phyloP scores from a whole-genome alignment of 768 basidiomycete species.

The Lactarius sanguifluus region DNA sequence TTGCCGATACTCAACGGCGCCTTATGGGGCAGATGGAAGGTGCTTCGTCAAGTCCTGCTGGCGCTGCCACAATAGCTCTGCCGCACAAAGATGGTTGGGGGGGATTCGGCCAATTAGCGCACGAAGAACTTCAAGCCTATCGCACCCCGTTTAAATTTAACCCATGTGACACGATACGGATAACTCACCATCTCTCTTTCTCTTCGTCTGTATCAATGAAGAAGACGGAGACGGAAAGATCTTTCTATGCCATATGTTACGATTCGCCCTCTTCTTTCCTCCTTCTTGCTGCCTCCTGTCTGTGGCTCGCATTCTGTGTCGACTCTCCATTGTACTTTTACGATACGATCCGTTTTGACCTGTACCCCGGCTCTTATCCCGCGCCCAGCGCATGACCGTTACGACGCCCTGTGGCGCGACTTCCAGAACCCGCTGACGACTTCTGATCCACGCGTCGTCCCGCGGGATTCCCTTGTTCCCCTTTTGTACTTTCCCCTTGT shows the following conservation, averaged over 20 bases:
- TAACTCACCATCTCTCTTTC: slow-evolving; percentile 77
- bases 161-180: background rate
- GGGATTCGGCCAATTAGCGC: slow-evolving; percentile 89
- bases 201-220: slow-evolving; percentile 90
- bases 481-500: too few species aligned
- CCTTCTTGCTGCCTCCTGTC: too few species aligned
- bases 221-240: slow-evolving; percentile 84
- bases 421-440: too few species aligned
- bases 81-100: slow-evolving; percentile 91
- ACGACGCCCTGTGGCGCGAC: too few species aligned
- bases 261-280: too few species aligned
- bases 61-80: slow-evolving; percentile 84
- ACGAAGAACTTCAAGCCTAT: slow-evolving; percentile 81
- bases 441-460: too few species aligned
- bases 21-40: slow-evolving; percentile 6
- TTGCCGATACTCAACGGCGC: background rate
- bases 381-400: too few species aligned
- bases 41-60: slow-evolving; percentile 49
- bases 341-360: too few species aligned
- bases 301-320: too few species aligned
- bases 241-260: slow-evolving; percentile 80
- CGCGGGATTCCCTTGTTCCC: too few species aligned
- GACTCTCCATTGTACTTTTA: too few species aligned
- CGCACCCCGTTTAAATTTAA: slow-evolving; percentile 10
- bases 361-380: too few species aligned